Percentiles rank a stretch among this genome's conserved stretches.
Evolutionary conservation across 495 filamentous ascomycete species (phyloP).

Genomic region (Thermochaetoides thermophila): DNA sequence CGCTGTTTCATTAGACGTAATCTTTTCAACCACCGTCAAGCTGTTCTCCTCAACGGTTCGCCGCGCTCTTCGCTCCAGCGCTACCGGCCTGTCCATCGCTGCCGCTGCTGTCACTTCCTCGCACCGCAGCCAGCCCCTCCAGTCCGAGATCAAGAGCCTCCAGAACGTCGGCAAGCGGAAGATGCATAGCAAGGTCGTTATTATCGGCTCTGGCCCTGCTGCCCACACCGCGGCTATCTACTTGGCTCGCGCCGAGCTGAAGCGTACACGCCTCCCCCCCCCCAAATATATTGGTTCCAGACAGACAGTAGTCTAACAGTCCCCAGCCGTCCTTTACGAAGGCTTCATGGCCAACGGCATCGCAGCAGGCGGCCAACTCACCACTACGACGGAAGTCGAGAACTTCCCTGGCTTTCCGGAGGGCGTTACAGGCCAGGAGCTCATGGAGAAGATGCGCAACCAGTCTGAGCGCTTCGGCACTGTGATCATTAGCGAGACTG

Average conservation of each 20-base stretch:
- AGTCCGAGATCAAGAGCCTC: constrained; percentile 31
- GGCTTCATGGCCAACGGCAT: constrained; percentile 96
- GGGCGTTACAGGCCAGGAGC: constrained; percentile 65
- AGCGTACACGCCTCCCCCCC: constrained; percentile 29
- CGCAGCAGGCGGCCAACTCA: constrained; percentile 89
- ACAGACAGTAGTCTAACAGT: constrained; percentile 3
- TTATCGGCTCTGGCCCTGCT: constrained; percentile 88
- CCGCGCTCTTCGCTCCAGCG: constrained; percentile 41
- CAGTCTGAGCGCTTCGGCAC: constrained; percentile 90
- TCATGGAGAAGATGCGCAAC: constrained; percentile 92
- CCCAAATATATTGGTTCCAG: not conserved
- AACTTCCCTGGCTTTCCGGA: constrained; percentile 92
- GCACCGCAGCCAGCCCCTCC: constrained; percentile 46
- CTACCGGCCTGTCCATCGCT: constrained; percentile 42
- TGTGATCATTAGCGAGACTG: constrained; percentile 79
- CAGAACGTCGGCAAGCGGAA: constrained; percentile 35
- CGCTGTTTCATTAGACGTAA: too few relatives aligned
- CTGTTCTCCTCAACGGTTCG: constrained; percentile 73
- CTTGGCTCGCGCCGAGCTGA: constrained; percentile 81
- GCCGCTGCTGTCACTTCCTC: constrained; percentile 45
- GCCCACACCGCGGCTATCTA: constrained; percentile 97
- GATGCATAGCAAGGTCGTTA: constrained; percentile 72
- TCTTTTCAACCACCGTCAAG: too few relatives aligned
- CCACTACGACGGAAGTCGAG: constrained; percentile 95
- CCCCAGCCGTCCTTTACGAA: constrained; percentile 75